Evolutionary conservation across 1,284 basidiomycete genomes (phyloP).

Genomic region (Marasmius fiardii): DNA sequence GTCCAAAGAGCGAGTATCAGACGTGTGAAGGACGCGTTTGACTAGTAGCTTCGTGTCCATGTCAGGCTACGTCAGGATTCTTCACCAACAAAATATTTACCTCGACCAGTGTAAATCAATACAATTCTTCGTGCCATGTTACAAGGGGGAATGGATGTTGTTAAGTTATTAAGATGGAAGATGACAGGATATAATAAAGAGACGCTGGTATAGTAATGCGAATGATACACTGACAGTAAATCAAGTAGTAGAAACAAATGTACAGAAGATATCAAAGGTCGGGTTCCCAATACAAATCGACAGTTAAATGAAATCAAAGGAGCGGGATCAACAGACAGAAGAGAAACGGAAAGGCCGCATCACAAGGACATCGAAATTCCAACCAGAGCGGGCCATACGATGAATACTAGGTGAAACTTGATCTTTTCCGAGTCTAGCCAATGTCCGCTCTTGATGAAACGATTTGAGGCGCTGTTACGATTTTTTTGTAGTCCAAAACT

Average conservation of each 20-base stretch:
- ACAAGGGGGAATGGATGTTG: too few species aligned
- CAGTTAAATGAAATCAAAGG: neutral
- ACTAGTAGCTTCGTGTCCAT: neutral
- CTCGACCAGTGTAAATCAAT: neutral
- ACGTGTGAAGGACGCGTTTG: neutral
- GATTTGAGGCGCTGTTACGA: slow-evolving; percentile 19
- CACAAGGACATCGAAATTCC: slow-evolving; percentile 43
- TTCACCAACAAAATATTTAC: neutral
- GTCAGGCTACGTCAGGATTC: neutral
- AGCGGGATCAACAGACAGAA: neutral
- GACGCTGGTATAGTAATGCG: neutral
- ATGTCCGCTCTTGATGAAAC: slow-evolving; percentile 19
- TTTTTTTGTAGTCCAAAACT: neutral
- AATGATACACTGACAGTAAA: neutral
- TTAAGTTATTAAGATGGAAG: neutral
- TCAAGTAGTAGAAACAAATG: neutral
- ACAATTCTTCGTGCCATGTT: too few species aligned
- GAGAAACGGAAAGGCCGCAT: neutral
- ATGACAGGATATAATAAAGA: neutral
- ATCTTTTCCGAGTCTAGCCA: slow-evolving; percentile 38
- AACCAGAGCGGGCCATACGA: slow-evolving; percentile 56
- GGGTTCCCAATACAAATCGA: neutral
- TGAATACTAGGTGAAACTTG: slow-evolving; percentile 49
- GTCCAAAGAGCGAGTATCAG: neutral
- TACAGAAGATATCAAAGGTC: neutral